phyloP scores from a whole-genome alignment of 768 basidiomycete genomes.

The Leucocoprinus leucothites region DNA sequence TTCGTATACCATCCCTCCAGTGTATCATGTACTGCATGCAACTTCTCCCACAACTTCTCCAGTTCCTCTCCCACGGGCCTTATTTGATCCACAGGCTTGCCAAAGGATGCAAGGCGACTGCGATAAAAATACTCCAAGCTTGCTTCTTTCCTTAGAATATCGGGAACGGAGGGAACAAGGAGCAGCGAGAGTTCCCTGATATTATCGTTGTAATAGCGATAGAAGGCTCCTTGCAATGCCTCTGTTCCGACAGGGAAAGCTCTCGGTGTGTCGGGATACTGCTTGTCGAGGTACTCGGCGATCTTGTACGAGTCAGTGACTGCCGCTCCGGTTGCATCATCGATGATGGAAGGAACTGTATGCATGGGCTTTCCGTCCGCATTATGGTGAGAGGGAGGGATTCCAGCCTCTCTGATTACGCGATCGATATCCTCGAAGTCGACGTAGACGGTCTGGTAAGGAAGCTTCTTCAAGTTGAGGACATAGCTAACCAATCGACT shows the following conservation, averaged over 20 bases:
- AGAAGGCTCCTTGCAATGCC: constrained; percentile 28
- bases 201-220: background rate
- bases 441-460: constrained; percentile 48
- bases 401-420: constrained; percentile 31
- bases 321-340: constrained; percentile 34
- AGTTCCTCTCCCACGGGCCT: background rate
- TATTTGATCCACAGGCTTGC: constrained; percentile 4
- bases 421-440: constrained; percentile 48
- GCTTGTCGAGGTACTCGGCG: constrained; percentile 39
- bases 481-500: constrained; percentile 22
- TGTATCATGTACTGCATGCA: constrained; percentile 20
- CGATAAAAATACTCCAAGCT: constrained; percentile 1
- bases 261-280: constrained; percentile 32
- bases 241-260: constrained; percentile 29
- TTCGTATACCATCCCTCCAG: constrained; percentile 14
- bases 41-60: constrained; percentile 14
- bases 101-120: background rate
- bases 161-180: background rate
- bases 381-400: constrained; percentile 29
- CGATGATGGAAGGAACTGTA: constrained; percentile 50
- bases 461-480: constrained; percentile 32
- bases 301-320: constrained; percentile 19
- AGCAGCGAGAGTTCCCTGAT: background rate
- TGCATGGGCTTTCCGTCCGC: constrained; percentile 32
- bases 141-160: background rate